Conservation (phyloP, 1,284 basidiomycete genomes). For the Tilletia setariae region DNA sequence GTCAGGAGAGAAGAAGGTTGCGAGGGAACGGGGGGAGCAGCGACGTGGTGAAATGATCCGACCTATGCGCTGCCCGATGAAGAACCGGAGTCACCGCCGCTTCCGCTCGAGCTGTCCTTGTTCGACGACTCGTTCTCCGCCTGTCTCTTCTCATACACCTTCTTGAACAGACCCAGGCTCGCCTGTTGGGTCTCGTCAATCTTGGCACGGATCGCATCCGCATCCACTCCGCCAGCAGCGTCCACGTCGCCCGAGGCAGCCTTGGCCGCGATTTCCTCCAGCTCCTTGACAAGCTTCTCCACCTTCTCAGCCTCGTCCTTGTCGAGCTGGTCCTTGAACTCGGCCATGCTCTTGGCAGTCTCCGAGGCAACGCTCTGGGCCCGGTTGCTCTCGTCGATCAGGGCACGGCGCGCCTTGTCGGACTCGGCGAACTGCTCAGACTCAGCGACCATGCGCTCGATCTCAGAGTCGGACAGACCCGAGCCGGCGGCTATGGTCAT, state of each 20-base stretch:
- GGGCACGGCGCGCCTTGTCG: slow-evolving; percentile 72
- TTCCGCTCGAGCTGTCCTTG: slow-evolving; percentile 29
- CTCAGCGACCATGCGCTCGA: slow-evolving; percentile 93
- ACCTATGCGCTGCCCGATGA: neutral
- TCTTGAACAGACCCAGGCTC: slow-evolving; percentile 94
- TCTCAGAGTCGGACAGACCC: slow-evolving; percentile 91
- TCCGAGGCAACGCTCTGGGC: slow-evolving; percentile 90
- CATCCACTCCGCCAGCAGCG: slow-evolving; percentile 64
- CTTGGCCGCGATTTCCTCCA: slow-evolving; percentile 86
- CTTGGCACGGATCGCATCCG: slow-evolving; percentile 86
- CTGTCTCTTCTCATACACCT: slow-evolving; percentile 90
- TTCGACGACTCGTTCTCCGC: slow-evolving; percentile 61
- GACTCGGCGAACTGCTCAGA: slow-evolving; percentile 78
- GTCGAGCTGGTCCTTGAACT: slow-evolving; percentile 96
- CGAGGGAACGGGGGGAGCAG: too few species aligned
- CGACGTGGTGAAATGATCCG: too few species aligned
- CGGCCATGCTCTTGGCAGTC: slow-evolving; percentile 93
- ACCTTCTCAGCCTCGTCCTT: slow-evolving; percentile 79
- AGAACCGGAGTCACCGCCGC: neutral
- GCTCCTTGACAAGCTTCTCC: slow-evolving; percentile 72
- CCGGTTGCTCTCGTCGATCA: slow-evolving; percentile 97
- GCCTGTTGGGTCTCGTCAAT: slow-evolving; percentile 94
- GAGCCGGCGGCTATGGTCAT: slow-evolving; percentile 97
- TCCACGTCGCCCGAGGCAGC: slow-evolving; percentile 74
- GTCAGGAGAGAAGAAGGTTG: too few species aligned